Percentiles rank a stretch among this genome's conserved stretches.
Evolutionary conservation across 106 monocot species (phyloP).

Genomic region (Phalaenopsis aphrodite): DNA sequence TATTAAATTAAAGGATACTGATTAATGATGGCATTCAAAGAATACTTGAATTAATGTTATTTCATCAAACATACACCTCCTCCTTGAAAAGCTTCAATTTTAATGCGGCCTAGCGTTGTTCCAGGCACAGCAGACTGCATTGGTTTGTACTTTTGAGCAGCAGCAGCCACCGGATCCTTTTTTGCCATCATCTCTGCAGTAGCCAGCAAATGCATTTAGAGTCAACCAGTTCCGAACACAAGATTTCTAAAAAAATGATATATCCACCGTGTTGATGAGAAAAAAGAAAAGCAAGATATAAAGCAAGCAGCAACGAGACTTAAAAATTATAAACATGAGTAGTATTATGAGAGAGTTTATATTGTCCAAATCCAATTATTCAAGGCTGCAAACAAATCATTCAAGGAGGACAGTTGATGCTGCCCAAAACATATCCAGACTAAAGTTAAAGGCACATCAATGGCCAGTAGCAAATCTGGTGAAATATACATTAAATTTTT

Average conservation of each 20-base stretch:
- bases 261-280: neutral
- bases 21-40: neutral
- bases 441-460: no score
- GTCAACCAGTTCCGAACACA: neutral
- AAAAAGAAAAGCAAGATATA: neutral
- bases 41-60: neutral
- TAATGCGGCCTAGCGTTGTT: slow-evolving; percentile 93
- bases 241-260: neutral
- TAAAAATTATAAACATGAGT: neutral
- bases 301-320: neutral
- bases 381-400: neutral
- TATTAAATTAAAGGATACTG: neutral
- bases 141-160: slow-evolving; percentile 90
- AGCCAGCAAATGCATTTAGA: neutral
- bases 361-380: neutral
- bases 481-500: no score
- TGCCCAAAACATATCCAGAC: no score
- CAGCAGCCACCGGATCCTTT: slow-evolving; percentile 92
- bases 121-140: slow-evolving; percentile 99
- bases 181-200: slow-evolving; percentile 70
- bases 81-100: slow-evolving; percentile 90
- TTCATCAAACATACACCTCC: slow-evolving; percentile 48
- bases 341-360: no score
- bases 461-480: no score
- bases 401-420: no score